Percentiles rank a stretch among this genome's conserved stretches.
Evolutionary conservation across 768 basidiomycete species (phyloP).

Genomic region (Boletus vermiculosoides): DNA sequence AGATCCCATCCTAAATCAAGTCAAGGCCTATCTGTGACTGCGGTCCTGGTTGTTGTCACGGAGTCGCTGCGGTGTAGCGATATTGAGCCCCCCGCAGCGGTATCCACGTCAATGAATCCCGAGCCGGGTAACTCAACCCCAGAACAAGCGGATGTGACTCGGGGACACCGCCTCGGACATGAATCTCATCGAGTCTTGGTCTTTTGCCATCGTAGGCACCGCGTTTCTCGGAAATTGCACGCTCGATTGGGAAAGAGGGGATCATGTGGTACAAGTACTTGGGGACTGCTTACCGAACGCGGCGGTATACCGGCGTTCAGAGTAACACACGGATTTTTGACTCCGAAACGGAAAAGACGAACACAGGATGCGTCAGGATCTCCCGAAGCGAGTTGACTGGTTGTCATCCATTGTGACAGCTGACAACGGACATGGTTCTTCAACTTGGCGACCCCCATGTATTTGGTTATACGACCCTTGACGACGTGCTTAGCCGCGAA

Average conservation of each 20-base stretch:
- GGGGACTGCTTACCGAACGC: background rate
- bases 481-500: background rate
- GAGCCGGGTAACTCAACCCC: background rate
- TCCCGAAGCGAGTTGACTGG: background rate
- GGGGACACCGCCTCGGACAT: background rate
- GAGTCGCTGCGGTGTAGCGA: background rate
- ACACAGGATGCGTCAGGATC: background rate
- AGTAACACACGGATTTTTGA: background rate
- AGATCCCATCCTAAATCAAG: background rate
- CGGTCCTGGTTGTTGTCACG: slow-evolving; percentile 10
- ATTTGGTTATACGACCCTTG: background rate
- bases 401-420: background rate
- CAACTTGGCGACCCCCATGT: background rate
- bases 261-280: background rate
- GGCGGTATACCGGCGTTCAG: background rate
- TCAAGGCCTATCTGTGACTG: slow-evolving; percentile 1
- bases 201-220: background rate
- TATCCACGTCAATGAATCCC: background rate
- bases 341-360: background rate
- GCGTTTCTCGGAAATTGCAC: slow-evolving; percentile 4
- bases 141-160: no score
- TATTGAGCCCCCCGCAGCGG: background rate
- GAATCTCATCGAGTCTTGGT: background rate
- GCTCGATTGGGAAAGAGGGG: background rate
- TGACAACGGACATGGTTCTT: background rate